Conservation (phyloP, 2,329 filamentous ascomycete species). For the Alternaria tenuissima region DNA sequence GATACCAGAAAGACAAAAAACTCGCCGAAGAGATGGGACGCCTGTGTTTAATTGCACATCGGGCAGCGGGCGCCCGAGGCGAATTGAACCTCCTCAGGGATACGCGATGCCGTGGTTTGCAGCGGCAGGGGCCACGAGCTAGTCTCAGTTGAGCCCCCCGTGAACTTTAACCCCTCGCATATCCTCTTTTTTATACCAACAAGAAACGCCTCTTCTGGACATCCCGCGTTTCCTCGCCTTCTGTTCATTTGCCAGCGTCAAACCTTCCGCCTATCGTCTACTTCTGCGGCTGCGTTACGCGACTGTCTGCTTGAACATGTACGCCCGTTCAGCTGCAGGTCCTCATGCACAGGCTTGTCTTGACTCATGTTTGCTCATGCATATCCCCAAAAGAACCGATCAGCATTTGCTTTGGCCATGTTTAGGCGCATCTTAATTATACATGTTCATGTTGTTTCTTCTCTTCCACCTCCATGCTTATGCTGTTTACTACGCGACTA, state of each 20-base stretch:
- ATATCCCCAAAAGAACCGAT: neutral
- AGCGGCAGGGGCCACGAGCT: constrained; percentile 10
- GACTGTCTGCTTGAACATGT: neutral
- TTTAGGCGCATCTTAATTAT: neutral
- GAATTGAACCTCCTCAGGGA: constrained; percentile 13
- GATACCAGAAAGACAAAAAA: constrained; percentile 5
- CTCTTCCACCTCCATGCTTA: neutral
- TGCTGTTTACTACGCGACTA: neutral
- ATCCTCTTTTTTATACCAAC: neutral
- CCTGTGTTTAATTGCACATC: constrained; percentile 18
- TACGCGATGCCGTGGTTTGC: constrained; percentile 9
- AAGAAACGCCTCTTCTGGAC: constrained; percentile 1
- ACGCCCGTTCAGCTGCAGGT: constrained; percentile 3
- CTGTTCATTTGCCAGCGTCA: neutral
- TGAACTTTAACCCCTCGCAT: constrained; percentile 8
- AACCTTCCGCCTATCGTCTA: neutral
- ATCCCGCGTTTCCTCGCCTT: neutral
- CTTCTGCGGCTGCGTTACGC: neutral
- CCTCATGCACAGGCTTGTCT: constrained; percentile 6
- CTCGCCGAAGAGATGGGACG: constrained; percentile 7
- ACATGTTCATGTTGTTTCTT: neutral
- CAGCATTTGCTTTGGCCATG: neutral
- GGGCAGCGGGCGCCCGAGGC: constrained; percentile 7
- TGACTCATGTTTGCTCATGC: constrained; percentile 6
- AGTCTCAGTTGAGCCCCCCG: neutral